These are phyloP conservation scores for Candida michaelii DNA, from an alignment of 805 yeast species.

Conservation along the genomic window DNA sequence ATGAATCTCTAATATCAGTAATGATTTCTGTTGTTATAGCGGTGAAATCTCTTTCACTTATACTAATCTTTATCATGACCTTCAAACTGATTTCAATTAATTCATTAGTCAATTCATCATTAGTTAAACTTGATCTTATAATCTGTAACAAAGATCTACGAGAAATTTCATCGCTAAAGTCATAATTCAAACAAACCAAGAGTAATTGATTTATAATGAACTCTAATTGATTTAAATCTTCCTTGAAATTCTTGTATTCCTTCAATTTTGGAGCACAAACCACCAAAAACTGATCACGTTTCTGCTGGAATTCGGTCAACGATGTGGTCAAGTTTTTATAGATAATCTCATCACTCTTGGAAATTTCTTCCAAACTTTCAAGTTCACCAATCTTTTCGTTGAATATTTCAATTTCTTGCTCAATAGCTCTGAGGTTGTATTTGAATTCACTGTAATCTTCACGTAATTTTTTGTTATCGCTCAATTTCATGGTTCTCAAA, in stretches of 20 bases:
- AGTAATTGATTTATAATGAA: conserved; percentile 76
- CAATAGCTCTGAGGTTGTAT: conserved; percentile 14
- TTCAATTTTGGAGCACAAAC: conserved; percentile 17
- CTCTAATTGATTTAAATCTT: conserved; percentile 59
- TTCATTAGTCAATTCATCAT: conserved; percentile 54
- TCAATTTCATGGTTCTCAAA: conserved; percentile 35
- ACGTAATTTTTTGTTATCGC: conserved; percentile 22
- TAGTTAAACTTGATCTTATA: conserved; percentile 51
- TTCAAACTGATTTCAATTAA: conserved; percentile 57
- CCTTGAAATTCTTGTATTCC: conserved; percentile 22
- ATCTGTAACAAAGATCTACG: conserved; percentile 68
- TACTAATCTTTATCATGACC: conserved; percentile 68
- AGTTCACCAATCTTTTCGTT: not conserved
- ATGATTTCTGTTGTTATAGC: conserved; percentile 83
- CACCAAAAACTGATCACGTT: conserved; percentile 20
- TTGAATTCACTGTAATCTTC: conserved; percentile 19
- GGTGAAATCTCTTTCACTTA: conserved; percentile 80
- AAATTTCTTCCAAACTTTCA: conserved; percentile 8
- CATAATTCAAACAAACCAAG: conserved; percentile 65
- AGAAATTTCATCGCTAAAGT: conserved; percentile 88
- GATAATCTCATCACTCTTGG: conserved; percentile 13
- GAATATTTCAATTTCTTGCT: conserved; percentile 15
- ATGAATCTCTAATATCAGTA: conserved; percentile 77
- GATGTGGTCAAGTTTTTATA: conserved; percentile 15
- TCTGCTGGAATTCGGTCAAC: conserved; percentile 15